These are phyloP conservation scores for Trapa bicornis DNA, from an alignment of 345 rosid genomes.

Conservation along the genomic window DNA sequence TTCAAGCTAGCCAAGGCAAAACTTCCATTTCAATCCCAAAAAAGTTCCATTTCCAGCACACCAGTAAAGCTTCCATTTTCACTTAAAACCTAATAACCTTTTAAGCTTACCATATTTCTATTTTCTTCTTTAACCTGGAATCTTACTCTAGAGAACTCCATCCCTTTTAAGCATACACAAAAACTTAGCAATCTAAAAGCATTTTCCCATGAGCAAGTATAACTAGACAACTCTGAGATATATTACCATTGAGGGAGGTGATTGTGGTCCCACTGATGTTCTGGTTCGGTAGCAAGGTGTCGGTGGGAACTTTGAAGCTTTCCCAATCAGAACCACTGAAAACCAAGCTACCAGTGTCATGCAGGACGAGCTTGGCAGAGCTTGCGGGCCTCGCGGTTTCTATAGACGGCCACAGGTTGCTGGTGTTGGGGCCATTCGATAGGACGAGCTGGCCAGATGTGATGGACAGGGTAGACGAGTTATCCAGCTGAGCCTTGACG, in stretches of 20 bases:
- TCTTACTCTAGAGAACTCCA: no score
- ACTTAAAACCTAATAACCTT: no score
- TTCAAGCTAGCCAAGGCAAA: not conserved
- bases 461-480: conserved; percentile 18
- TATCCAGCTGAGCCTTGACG: conserved; percentile 6
- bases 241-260: conserved; percentile 23
- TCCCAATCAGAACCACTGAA: conserved; percentile 20
- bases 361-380: conserved; percentile 19
- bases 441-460: conserved; percentile 22
- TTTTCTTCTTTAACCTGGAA: no score
- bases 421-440: conserved; percentile 10
- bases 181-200: not conserved
- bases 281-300: conserved; percentile 42
- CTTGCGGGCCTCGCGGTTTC: conserved; percentile 7
- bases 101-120: no score
- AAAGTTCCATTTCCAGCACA: not conserved
- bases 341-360: conserved; percentile 29
- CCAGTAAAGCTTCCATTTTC: no score
- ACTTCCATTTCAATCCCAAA: no score
- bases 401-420: conserved; percentile 16
- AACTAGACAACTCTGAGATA: no score
- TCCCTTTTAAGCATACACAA: no score
- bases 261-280: conserved; percentile 11
- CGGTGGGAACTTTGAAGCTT: conserved; percentile 30
- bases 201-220: not conserved